Evolutionary conservation across 225 moss, liverwort and hornwort genomes (phyloP).

Genomic region (Rhytidiadelphus loreus): DNA sequence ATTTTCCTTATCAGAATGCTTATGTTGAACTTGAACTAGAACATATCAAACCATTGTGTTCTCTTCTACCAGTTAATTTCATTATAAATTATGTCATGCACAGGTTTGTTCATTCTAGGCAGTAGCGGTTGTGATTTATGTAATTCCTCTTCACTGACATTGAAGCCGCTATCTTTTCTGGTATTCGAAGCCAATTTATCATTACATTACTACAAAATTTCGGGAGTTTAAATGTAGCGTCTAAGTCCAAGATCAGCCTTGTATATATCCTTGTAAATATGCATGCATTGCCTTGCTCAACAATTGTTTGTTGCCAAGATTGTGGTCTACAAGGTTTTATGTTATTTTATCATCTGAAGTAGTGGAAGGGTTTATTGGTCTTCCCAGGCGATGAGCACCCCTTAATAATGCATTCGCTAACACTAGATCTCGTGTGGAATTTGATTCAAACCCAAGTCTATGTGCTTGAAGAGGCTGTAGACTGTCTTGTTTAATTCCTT

Average conservation of each 20-base stretch:
- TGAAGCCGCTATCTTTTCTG: neutral
- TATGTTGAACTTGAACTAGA: neutral
- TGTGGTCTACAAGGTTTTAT: neutral
- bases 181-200: neutral
- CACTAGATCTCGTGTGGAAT: neutral
- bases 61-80: neutral
- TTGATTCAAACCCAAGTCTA: neutral
- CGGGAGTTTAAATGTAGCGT: neutral
- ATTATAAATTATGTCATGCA: neutral
- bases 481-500: neutral
- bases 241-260: neutral
- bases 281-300: neutral
- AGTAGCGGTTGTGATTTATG: neutral
- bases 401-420: neutral
- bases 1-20: neutral
- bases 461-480: neutral
- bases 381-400: neutral
- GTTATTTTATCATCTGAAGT: neutral
- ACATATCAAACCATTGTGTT: neutral
- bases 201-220: neutral
- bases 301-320: neutral
- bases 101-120: neutral
- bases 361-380: neutral
- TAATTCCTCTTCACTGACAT: neutral
- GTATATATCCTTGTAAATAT: neutral